Percentiles rank a stretch among this genome's conserved stretches.
phyloP scores from a whole-genome alignment of 257 asterid species.

The Paulownia fortunei region DNA sequence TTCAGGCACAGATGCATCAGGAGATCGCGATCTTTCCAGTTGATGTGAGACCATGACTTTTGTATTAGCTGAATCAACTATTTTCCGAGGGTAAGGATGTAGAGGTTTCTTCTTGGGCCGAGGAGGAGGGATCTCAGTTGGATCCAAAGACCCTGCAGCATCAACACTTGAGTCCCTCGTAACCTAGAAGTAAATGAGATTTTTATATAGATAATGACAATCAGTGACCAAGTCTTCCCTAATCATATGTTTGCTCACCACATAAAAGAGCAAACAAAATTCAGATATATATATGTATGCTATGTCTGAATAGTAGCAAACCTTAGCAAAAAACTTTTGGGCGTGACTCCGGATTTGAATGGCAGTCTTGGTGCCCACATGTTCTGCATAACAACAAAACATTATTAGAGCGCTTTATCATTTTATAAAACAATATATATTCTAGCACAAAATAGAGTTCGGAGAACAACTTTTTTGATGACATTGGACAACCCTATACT shows the following conservation, averaged over 20 bases:
- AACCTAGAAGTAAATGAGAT: conserved; percentile 42
- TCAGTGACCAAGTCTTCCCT: too few relatives aligned
- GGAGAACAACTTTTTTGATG: conserved; percentile 27
- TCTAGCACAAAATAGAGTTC: background rate
- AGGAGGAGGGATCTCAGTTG: conserved; percentile 91
- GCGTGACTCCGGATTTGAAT: conserved; percentile 96
- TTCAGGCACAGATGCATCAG: conserved; percentile 33
- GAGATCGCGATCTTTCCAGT: conserved; percentile 41
- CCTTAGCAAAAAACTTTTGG: conserved; percentile 76
- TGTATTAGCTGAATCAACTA: conserved; percentile 33
- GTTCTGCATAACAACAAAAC: conserved; percentile 51
- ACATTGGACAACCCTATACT: conserved; percentile 37
- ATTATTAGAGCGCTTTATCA: background rate
- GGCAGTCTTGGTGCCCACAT: conserved; percentile 83
- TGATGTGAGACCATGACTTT: conserved; percentile 33
- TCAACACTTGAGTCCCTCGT: conserved; percentile 59
- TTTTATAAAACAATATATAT: background rate
- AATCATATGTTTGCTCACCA: too few relatives aligned
- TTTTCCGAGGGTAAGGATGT: conserved; percentile 88
- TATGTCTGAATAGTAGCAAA: background rate
- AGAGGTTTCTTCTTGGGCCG: conserved; percentile 89
- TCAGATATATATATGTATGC: background rate
- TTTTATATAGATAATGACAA: too few relatives aligned
- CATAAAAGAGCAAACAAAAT: background rate
- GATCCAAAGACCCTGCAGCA: conserved; percentile 50